Evolutionary conservation across 768 basidiomycete genomes (phyloP), one percentile per base, ranked within the genome.

Genomic region (Ephemerocybe angulata): DNA sequence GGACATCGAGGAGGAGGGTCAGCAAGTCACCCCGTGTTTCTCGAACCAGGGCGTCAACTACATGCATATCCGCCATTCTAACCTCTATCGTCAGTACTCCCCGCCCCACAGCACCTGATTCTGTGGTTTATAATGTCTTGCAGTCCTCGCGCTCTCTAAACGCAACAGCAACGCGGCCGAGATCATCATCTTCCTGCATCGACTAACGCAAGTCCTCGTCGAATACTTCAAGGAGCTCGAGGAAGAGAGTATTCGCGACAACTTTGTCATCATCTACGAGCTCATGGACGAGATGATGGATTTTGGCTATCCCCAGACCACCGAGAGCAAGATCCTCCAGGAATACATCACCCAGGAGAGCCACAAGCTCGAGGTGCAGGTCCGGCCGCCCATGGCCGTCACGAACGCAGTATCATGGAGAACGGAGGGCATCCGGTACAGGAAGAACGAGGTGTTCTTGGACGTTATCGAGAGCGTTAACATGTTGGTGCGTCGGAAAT

Each of bases 261-360:
- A 99, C 67, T 99, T 99, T 67, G 97, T 99, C 37, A 97, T 99
- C 67, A 97, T 99, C 49, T 99, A 97, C 70, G 96, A 98, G 68
- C 83, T 98, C 52, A 82, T 99, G 77, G 96, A 98, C 65, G 97
- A 99, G 77, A 98, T 98, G 93, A 98, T 98, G 94, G 97, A 99
- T 76, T 99, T 97, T 72, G 97, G 97, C 7, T 98, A 88, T 68
- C 96, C 97, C 0, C 97, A 98, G 71, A 99, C 96, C 38, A 98
- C 97, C 15, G 97, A 99, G 76, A 93, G 91, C 80, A 98, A 99
- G 79, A 99, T 98, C 62, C 72, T 98, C 50, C 96, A 98, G 73
- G 96, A 98, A 87, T 98, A 98, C 67, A 98, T 98, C 78, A 98
- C 96, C 0, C 96, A 98, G 69, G 96, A 98, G 69, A 94, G 92